These are phyloP conservation scores for Triticum monococcum DNA, from an alignment of 176 grass and related monocot genomes.

Conservation along the genomic window DNA sequence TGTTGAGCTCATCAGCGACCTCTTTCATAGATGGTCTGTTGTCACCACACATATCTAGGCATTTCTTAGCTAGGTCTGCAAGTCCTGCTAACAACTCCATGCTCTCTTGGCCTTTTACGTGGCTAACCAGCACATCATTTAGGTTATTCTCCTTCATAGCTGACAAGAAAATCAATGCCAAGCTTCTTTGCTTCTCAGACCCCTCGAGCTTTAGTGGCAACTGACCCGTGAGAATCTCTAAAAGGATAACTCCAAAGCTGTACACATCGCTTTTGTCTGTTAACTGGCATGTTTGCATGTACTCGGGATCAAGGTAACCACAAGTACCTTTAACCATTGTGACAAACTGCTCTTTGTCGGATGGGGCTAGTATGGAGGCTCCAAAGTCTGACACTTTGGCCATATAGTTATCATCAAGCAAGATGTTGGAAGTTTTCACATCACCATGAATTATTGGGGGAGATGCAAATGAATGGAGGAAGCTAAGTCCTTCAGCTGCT, in stretches of 20 bases:
- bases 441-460: slow-evolving; percentile 39
- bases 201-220: slow-evolving; percentile 20
- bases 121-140: background rate
- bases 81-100: background rate
- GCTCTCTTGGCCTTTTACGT: slow-evolving; percentile 30
- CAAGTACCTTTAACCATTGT: slow-evolving; percentile 33
- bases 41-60: slow-evolving; percentile 35
- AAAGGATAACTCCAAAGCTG: slow-evolving; percentile 23
- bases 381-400: slow-evolving; percentile 41
- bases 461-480: slow-evolving; percentile 14
- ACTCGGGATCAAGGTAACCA: slow-evolving; percentile 39
- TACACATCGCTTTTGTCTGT: slow-evolving; percentile 32
- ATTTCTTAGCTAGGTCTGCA: slow-evolving; percentile 31
- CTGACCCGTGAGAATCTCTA: slow-evolving; percentile 33
- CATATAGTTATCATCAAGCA: slow-evolving; percentile 18
- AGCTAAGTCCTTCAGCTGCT: slow-evolving; percentile 25
- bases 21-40: slow-evolving; percentile 41
- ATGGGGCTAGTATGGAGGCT: slow-evolving; percentile 32
- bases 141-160: slow-evolving; percentile 39
- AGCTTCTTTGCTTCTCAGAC: background rate
- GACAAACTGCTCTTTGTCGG: slow-evolving; percentile 26
- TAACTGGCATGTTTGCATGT: slow-evolving; percentile 39
- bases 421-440: slow-evolving; percentile 21
- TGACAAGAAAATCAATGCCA: background rate
- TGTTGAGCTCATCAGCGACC: slow-evolving; percentile 10